Evolutionary conservation across 768 basidiomycete genomes (phyloP).

Genomic region (Russula olivacea): DNA sequence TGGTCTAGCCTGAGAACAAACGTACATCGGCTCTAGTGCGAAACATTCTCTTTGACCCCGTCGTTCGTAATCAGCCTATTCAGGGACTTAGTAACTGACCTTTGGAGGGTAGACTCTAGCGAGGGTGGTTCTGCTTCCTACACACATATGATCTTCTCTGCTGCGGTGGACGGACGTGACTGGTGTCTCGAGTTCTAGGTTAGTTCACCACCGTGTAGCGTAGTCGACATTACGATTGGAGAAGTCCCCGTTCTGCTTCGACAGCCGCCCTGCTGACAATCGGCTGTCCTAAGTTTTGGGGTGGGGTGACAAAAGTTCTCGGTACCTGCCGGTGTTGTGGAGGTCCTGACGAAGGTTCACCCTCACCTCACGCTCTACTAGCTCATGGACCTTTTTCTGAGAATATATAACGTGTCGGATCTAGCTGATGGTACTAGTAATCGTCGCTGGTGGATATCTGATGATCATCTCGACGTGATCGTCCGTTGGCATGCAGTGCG

Average conservation of each 20-base stretch:
- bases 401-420: background rate
- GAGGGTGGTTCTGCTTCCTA: background rate
- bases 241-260: background rate
- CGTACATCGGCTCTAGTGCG: conserved; percentile 11
- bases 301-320: background rate
- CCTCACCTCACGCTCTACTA: background rate
- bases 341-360: too few species aligned
- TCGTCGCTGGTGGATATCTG: background rate
- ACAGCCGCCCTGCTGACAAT: too few species aligned
- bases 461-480: background rate
- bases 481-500: background rate
- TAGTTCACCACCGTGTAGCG: conserved; percentile 1
- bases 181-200: background rate
- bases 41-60: background rate
- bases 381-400: too few species aligned
- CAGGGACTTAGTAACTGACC: too few species aligned
- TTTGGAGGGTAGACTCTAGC: background rate
- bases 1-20: conserved; percentile 13
- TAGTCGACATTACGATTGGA: background rate
- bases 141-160: background rate
- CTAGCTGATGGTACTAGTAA: too few species aligned
- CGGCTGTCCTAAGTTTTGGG: background rate
- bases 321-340: too few species aligned
- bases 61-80: background rate
- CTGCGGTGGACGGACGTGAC: background rate